Conservation (phyloP, 1,284 basidiomycete species). For the Malassezia psittaci region DNA sequence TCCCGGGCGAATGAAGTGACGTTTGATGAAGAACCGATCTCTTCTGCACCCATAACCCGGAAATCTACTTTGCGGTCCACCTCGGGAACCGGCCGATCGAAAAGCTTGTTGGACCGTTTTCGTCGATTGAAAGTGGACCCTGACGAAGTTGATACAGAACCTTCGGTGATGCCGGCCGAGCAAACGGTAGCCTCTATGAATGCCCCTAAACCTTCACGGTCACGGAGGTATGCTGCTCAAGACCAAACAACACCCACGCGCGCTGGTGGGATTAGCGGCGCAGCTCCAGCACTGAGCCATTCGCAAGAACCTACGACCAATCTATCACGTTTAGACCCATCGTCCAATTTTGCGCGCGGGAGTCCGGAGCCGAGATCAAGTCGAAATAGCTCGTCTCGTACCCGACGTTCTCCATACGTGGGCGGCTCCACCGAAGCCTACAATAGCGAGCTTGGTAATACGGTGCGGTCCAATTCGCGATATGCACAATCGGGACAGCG, state of each 20-base stretch:
- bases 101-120: slow-evolving; percentile 10
- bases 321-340: no score
- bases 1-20: background rate
- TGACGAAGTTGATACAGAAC: background rate
- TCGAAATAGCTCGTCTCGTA: no score
- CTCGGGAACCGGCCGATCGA: slow-evolving; percentile 1
- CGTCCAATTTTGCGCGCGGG: no score
- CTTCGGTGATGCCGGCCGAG: background rate
- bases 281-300: no score
- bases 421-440: no score
- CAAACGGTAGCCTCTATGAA: background rate
- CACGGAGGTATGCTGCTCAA: background rate
- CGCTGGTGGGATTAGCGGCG: background rate
- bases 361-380: no score
- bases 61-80: background rate
- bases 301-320: no score
- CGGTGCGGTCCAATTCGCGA: no score
- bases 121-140: slow-evolving; percentile 8
- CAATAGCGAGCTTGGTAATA: no score
- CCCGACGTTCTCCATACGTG: no score
- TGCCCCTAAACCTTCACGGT: background rate
- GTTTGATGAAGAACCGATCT: background rate
- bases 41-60: background rate
- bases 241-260: background rate
- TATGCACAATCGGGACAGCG: background rate